Evolutionary conservation across 805 yeast species (phyloP), one percentile per base, ranked within the genome.

Genomic region (Phaffomyces antillensis): DNA sequence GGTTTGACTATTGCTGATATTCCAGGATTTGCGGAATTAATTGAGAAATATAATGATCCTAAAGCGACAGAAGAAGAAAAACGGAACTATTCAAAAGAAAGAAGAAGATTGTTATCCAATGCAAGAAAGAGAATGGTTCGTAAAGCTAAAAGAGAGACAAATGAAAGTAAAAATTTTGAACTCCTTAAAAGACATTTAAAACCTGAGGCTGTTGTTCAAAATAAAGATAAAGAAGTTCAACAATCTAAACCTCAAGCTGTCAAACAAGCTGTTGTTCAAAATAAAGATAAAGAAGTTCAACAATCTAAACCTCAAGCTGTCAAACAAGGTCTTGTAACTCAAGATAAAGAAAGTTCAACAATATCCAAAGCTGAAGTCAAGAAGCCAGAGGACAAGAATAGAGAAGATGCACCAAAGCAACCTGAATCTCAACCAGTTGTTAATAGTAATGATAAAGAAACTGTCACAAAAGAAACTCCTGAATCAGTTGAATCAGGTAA

Each of bases 71-170:
- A 17, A 8, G n/a, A 28, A 8, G 37, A 16, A 3, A 41, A 28
- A 30, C 7, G 24, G 2, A 7, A 28, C 11, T 28, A 18, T 11
- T 12, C 36, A 23, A 9, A 7, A 6, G 38, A 41, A 18, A 36
- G 30, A 23, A 41, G 24, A 36, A 35, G 39, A 23, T 20, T 41
- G 28, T 15, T 41, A 28, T n/a, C 16, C 0, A 41, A 41, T 41
- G 39, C 43, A 12, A 41, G 37, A 34, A 41, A 36, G 20, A 41
- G 43, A 41, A 13, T 28, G 15, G 16, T 13, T 18, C 32, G 43
- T 16, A 41, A 23, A 41, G 13, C 26, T 3, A 36, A 41, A 26
- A 36, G 36, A n/a, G 11, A 30, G 12, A n/a, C 16, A 5, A 20
- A 5, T 3, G 39, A 17, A 17, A 18, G 18, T 7, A 28, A 28